A percentile compares a stretch with the other conserved stretches of the same genome.
phyloP scores from a whole-genome alignment of 208 protist genomes.

The Willaertia magna region DNA sequence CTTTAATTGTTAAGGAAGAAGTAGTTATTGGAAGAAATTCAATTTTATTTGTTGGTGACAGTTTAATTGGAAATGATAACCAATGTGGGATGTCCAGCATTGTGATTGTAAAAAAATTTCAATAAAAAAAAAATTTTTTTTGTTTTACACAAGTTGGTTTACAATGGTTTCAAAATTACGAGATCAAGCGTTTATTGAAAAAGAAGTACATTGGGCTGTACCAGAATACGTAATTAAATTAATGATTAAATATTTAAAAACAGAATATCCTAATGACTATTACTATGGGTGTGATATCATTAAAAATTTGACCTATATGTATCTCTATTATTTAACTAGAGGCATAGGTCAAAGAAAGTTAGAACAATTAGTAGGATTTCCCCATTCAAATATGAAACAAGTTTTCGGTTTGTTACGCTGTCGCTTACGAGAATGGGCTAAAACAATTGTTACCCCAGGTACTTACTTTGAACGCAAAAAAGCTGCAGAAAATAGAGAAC shows the following conservation, averaged over 20 bases:
- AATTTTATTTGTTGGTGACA: too few relatives aligned
- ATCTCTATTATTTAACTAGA: not conserved
- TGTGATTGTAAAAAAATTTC: too few relatives aligned
- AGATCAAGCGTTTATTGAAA: too few relatives aligned
- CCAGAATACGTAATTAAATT: not conserved
- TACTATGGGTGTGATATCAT: not conserved
- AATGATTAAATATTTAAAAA: not conserved
- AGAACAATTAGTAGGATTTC: not conserved
- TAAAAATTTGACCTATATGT: not conserved
- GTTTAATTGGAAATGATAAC: too few relatives aligned
- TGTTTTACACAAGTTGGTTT: too few relatives aligned
- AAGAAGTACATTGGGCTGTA: not conserved
- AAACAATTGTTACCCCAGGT: not conserved
- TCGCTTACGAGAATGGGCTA: not conserved
- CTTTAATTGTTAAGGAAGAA: too few relatives aligned
- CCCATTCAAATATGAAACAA: not conserved
- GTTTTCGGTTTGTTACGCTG: not conserved
- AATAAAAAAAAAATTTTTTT: too few relatives aligned
- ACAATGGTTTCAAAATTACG: too few relatives aligned
- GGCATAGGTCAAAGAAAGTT: not conserved
- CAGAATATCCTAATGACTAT: not conserved
- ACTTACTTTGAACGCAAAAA: not conserved
- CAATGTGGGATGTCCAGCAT: too few relatives aligned
- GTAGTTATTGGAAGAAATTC: too few relatives aligned
- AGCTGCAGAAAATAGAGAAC: not conserved